Evolutionary conservation across 768 basidiomycete genomes (phyloP).

Genomic region (Pulveroboletus sp.): DNA sequence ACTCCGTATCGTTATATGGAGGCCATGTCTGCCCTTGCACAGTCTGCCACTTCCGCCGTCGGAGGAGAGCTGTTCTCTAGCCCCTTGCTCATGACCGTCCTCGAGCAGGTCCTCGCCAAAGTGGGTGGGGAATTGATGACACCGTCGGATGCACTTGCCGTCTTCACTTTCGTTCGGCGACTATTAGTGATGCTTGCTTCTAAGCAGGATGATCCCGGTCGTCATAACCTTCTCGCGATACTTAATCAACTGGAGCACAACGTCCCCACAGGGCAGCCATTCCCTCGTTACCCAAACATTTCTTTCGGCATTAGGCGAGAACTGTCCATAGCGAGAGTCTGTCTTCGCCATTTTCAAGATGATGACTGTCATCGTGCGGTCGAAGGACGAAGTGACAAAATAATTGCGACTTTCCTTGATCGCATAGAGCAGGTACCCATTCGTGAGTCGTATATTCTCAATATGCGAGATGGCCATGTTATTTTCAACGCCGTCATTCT

Average conservation of each 20-base stretch:
- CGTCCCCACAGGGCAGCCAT: constrained; percentile 29
- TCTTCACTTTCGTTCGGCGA: constrained; percentile 61
- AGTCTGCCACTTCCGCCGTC: constrained; percentile 6
- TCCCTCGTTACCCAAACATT: constrained; percentile 33
- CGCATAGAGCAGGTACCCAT: constrained; percentile 40
- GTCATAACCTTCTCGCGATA: constrained; percentile 31
- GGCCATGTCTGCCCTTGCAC: constrained; percentile 43
- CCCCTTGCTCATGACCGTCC: constrained; percentile 72
- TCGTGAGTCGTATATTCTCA: constrained; percentile 39
- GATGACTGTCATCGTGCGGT: background rate
- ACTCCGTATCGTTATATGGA: constrained; percentile 87
- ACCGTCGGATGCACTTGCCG: constrained; percentile 58
- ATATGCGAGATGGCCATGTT: background rate
- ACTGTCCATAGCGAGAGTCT: constrained; percentile 36
- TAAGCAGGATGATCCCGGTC: constrained; percentile 45
- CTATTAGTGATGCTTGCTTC: constrained; percentile 54
- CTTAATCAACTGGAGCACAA: constrained; percentile 37
- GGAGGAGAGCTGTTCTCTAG: constrained; percentile 47
- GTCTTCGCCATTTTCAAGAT: constrained; percentile 32
- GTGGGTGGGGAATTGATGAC: constrained; percentile 49
- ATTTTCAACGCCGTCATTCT: too few species aligned
- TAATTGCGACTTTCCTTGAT: constrained; percentile 42
- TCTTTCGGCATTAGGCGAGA: constrained; percentile 44
- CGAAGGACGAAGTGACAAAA: constrained; percentile 1
- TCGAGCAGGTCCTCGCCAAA: constrained; percentile 77